Base-by-base conservation (phyloP, 371 early-diverging fungal species). In the Parasitella parasitica region DNA sequence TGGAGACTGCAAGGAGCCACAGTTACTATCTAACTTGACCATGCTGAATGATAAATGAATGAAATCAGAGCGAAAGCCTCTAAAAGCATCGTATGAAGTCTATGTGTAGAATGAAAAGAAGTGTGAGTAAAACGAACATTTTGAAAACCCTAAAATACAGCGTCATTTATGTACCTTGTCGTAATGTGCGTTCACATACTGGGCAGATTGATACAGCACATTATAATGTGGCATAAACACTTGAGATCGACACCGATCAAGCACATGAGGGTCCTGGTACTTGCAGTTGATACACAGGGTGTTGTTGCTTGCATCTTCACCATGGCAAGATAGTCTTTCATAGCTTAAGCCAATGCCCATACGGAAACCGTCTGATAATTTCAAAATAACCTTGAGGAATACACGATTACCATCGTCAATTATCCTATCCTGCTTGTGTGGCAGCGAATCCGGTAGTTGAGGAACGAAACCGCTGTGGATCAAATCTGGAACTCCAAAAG, bases 1-100 rank as follows among this genome's bases (percentile, higher is more conserved):
- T 15, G 52, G 26, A 18, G 20, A n/a, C 4, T n/a, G 11, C 5
- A 46, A 24, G 13, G 12, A n/a, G 22, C 28, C 51, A 12, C 30
- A 5, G 2, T 18, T 49, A 15, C 34, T 15, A 2, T 61, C 46
- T 7, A 62, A 27, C 27, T 76, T 76, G 26, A 71, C 57, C 18
- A 83, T 80, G 46, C 84, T 82, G 35, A 90, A 67, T 3, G 80
- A 79, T 0, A 91, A 54, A 68, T 89, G 84, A 13, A 91, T 81
- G 59, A 71, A 77, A 18, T 78, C 67, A 2, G 89, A 86, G 16
- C 91, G 75, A 59, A 89, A 92, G 2, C 90, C 90, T n/a, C 58
- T 63, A 60, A 77, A 89, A 1, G 89, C 80, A 73, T 90, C 90
- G 38, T 83, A 73, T 5, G 41, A 46, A 9, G 61, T 46, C 85